phyloP scores from a whole-genome alignment of 2,329 filamentous ascomycete species.

The Cordyceps farinosa region DNA sequence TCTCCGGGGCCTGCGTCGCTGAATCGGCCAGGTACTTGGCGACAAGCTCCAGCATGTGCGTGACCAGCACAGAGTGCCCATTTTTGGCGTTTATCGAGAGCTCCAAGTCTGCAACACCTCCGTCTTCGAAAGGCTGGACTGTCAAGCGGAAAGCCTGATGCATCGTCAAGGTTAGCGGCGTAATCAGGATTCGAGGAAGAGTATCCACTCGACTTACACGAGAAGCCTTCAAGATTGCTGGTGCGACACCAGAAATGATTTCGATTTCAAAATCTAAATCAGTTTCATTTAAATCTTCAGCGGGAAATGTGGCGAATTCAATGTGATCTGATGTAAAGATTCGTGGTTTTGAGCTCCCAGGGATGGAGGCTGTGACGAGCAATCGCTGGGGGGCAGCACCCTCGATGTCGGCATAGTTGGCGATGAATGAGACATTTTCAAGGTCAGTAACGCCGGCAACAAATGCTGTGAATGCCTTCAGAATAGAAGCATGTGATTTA shows the following conservation, averaged over 20 bases:
- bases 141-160: slow-evolving; percentile 6
- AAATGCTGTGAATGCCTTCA: slow-evolving; percentile 12
- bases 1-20: not conserved
- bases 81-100: slow-evolving; percentile 5
- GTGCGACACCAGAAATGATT: not conserved
- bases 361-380: slow-evolving; percentile 1
- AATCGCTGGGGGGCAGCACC: not conserved
- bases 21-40: slow-evolving; percentile 12
- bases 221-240: not conserved
- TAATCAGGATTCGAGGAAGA: no score
- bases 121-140: slow-evolving; percentile 5
- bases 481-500: not conserved
- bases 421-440: slow-evolving; percentile 11
- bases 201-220: slow-evolving; percentile 5
- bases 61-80: slow-evolving; percentile 3
- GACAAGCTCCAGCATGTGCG: slow-evolving; percentile 11
- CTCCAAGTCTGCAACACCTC: slow-evolving; percentile 2
- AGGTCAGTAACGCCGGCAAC: slow-evolving; percentile 13
- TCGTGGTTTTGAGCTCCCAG: slow-evolving; percentile 1
- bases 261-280: slow-evolving; percentile 12
- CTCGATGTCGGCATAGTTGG: slow-evolving; percentile 4
- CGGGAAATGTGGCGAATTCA: slow-evolving; percentile 4
- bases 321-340: slow-evolving; percentile 15
- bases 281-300: not conserved
- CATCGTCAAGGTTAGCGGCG: not conserved